These are phyloP conservation scores for Dictyostelium purpureum DNA, from an alignment of 78 protist genomes.

Conservation along the genomic window DNA sequence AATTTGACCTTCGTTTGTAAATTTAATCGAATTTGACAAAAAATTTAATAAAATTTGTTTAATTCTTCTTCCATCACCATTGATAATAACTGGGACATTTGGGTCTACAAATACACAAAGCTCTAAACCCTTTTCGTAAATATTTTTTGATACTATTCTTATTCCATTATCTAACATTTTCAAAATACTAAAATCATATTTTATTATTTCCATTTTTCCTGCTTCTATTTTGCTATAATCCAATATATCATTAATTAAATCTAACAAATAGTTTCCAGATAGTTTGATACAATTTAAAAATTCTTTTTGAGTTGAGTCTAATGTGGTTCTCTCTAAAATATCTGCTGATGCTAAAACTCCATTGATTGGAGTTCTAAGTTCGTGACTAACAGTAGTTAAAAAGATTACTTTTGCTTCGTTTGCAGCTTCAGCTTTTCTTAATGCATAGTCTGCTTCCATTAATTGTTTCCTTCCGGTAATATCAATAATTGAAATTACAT, in stretches of 20 bases:
- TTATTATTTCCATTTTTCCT: conserved; percentile 53
- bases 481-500: conserved; percentile 58
- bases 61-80: conserved; percentile 51
- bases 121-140: conserved; percentile 16
- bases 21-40: conserved; percentile 59
- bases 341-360: conserved; percentile 53
- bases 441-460: conserved; percentile 57
- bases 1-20: conserved; percentile 66
- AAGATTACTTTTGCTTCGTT: conserved; percentile 66
- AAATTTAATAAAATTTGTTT: conserved; percentile 51
- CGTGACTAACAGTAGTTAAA: conserved; percentile 65
- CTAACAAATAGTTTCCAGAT: conserved; percentile 12
- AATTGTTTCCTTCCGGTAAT: conserved; percentile 66
- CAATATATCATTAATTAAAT: conserved; percentile 42
- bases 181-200: conserved; percentile 44
- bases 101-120: conserved; percentile 25
- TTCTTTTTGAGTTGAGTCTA: conserved; percentile 48
- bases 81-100: conserved; percentile 28
- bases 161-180: conserved; percentile 52
- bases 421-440: conserved; percentile 72
- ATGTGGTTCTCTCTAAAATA: conserved; percentile 1
- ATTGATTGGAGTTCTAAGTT: conserved; percentile 59
- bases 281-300: conserved; percentile 10
- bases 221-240: conserved; percentile 76
- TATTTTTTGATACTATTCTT: conserved; percentile 19